phyloP scores from a whole-genome alignment of 257 asterid genomes.

The Solanum arcanum region DNA sequence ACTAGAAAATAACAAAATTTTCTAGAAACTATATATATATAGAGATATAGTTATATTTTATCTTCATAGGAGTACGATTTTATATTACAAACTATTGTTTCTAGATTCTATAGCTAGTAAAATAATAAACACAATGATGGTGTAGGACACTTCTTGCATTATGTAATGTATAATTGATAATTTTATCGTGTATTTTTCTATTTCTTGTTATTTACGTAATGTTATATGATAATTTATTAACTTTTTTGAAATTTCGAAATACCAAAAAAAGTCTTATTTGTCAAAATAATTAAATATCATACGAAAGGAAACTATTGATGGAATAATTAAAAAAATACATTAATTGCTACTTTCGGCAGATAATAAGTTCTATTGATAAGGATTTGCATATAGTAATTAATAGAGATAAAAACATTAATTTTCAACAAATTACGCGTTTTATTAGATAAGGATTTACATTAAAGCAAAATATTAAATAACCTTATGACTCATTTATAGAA shows the following conservation, averaged over 20 bases:
- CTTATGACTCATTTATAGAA: neutral
- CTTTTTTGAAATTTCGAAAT: no score
- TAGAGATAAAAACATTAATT: neutral
- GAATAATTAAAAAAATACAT: neutral
- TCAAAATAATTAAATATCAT: neutral
- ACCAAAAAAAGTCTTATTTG: neutral
- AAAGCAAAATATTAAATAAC: neutral
- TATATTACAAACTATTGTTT: no score
- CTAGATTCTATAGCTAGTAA: no score
- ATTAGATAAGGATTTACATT: neutral
- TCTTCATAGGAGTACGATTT: neutral
- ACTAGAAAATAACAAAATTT: neutral
- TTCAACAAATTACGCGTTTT: neutral
- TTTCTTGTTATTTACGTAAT: neutral
- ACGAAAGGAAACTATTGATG: neutral
- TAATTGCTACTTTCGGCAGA: neutral
- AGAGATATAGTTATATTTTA: no score
- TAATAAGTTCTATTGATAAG: neutral
- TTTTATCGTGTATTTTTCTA: no score
- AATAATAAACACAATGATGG: neutral
- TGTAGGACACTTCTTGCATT: neutral
- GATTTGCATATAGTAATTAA: neutral
- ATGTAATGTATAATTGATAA: no score
- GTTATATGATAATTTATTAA: no score
- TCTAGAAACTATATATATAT: no score